A percentile compares a stretch with the other conserved stretches of the same genome.
Evolutionary conservation across 805 yeast species (phyloP).

Genomic region (Yarrowia keelungensis): DNA sequence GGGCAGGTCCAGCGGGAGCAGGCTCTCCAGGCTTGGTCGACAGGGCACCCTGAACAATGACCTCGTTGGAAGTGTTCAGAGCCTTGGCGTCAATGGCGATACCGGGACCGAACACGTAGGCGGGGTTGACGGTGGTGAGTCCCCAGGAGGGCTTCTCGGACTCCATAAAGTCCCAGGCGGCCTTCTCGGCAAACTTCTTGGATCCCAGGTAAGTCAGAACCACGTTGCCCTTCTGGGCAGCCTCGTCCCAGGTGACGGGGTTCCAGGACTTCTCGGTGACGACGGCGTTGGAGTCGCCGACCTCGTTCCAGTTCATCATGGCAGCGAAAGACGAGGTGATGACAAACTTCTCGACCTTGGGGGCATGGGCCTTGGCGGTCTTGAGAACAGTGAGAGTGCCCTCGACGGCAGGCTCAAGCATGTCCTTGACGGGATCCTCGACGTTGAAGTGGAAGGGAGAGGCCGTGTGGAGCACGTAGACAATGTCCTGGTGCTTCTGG

Average conservation of each 20-base stretch:
- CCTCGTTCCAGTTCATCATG: conserved; percentile 45
- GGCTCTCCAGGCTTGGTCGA: conserved; percentile 1
- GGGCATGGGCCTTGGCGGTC: conserved; percentile 51
- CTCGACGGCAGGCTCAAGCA: conserved; percentile 57
- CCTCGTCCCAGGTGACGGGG: conserved; percentile 49
- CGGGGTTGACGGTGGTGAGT: conserved; percentile 48
- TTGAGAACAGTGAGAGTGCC: conserved; percentile 56
- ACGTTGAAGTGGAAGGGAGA: conserved; percentile 51
- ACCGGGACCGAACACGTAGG: conserved; percentile 49
- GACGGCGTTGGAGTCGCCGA: conserved; percentile 42
- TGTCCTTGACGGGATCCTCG: conserved; percentile 53
- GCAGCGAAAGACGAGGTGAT: conserved; percentile 63
- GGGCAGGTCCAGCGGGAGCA: conserved; percentile 42
- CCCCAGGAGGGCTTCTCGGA: conserved; percentile 46
- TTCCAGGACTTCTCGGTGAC: conserved; percentile 53
- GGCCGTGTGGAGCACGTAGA: conserved; percentile 53
- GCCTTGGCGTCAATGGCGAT: conserved; percentile 45
- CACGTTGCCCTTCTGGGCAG: conserved; percentile 6
- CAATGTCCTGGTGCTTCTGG: conserved; percentile 51
- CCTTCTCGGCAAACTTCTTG: conserved; percentile 62
- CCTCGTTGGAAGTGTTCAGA: conserved; percentile 50
- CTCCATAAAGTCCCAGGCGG: conserved; percentile 60
- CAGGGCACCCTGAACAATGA: conserved; percentile 28
- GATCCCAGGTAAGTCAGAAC: conserved; percentile 50
- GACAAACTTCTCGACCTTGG: conserved; percentile 52